These are phyloP conservation scores for Geotrichum carabidarum DNA, from an alignment of 1,139 yeast genomes.

Conservation along the genomic window DNA sequence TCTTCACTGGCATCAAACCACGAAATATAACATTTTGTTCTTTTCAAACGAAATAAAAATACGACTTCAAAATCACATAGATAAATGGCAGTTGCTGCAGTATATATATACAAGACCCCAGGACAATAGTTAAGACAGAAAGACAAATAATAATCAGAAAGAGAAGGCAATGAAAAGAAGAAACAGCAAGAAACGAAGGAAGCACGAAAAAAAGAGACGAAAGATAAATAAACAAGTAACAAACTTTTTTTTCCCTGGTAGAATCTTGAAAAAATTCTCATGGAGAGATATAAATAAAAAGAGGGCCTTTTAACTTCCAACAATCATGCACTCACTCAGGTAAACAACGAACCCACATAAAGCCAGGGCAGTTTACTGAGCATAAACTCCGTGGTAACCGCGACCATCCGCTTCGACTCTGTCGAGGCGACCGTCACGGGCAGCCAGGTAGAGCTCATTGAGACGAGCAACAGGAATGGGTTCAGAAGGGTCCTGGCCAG, in stretches of 20 bases:
- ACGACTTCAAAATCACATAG: background rate
- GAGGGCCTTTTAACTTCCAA: slow-evolving; percentile 2
- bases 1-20: background rate
- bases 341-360: background rate
- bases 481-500: slow-evolving; percentile 36
- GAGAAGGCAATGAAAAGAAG: background rate
- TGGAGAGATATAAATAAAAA: slow-evolving; percentile 16
- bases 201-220: slow-evolving; percentile 15
- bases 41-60: background rate
- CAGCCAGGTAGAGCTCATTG: slow-evolving; percentile 46
- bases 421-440: slow-evolving; percentile 47
- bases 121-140: background rate
- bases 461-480: slow-evolving; percentile 43
- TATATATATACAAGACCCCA: background rate
- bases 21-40: background rate
- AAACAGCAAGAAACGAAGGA: slow-evolving; percentile 1
- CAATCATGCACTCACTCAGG: background rate
- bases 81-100: too few relatives aligned
- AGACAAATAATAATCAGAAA: slow-evolving; percentile 5
- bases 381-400: slow-evolving; percentile 42
- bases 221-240: slow-evolving; percentile 1
- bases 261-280: background rate
- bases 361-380: slow-evolving; percentile 31
- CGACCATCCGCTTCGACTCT: slow-evolving; percentile 45
- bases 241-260: slow-evolving; percentile 9